Evolutionary conservation across 2,329 filamentous ascomycete genomes (phyloP).

Genomic region (Penicillium frequentans): DNA sequence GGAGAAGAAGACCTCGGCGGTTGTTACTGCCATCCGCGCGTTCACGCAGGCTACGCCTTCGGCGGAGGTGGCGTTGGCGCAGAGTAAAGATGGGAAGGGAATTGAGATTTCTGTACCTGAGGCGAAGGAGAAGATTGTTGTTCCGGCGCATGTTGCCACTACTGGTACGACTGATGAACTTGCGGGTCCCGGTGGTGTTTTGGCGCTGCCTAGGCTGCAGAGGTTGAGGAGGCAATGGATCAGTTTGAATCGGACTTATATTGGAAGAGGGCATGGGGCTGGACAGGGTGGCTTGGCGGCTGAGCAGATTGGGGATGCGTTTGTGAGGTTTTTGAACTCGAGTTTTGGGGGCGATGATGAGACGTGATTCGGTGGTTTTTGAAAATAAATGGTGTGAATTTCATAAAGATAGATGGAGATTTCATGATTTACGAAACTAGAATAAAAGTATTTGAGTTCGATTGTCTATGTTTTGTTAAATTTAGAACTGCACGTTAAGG

Average conservation of each 20-base stretch:
- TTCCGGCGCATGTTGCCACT: slow-evolving; percentile 39
- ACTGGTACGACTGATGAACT: slow-evolving; percentile 43
- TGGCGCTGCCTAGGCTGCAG: slow-evolving; percentile 45
- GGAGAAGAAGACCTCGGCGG: slow-evolving; percentile 44
- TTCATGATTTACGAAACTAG: slow-evolving; percentile 5
- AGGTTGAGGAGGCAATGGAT: slow-evolving; percentile 48
- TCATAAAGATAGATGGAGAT: slow-evolving; percentile 2
- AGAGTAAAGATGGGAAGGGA: slow-evolving; percentile 24
- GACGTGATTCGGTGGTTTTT: not conserved
- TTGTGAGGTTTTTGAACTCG: slow-evolving; percentile 48
- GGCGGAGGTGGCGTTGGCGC: slow-evolving; percentile 36
- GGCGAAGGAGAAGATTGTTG: slow-evolving; percentile 30
- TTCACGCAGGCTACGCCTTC: slow-evolving; percentile 42
- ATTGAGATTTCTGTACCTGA: slow-evolving; percentile 39
- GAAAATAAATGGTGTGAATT: not conserved
- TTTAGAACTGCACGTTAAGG: not conserved
- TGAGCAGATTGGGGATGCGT: slow-evolving; percentile 44
- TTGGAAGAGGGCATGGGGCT: slow-evolving; percentile 36
- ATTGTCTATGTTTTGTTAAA: not conserved
- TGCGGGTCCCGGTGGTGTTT: slow-evolving; percentile 40
- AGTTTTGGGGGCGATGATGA: slow-evolving; percentile 37
- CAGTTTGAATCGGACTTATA: slow-evolving; percentile 44
- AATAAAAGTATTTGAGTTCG: not conserved
- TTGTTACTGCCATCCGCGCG: slow-evolving; percentile 42
- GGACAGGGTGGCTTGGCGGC: slow-evolving; percentile 32